Percentiles rank a stretch among this genome's conserved stretches.
Conservation (phyloP, 169 alveolate species). For the Neospora caninum region DNA sequence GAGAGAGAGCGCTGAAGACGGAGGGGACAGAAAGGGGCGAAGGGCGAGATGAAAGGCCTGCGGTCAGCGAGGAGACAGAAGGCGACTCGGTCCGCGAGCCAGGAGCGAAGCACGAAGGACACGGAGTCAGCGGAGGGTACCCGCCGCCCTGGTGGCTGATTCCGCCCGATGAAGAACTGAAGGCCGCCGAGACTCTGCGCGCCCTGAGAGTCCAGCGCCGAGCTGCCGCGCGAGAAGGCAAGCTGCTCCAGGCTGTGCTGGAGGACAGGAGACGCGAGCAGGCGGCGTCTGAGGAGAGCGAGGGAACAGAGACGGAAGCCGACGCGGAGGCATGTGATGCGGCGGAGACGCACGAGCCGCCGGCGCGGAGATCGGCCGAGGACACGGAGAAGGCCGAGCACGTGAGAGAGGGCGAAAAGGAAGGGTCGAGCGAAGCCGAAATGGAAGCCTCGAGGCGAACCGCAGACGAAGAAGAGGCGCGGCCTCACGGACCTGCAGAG, state of each 20-base stretch:
- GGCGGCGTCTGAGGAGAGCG: not conserved
- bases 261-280: not conserved
- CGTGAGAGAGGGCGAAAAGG: not conserved
- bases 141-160: not conserved
- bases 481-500: not conserved
- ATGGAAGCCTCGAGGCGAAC: not conserved
- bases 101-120: not conserved
- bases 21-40: not conserved
- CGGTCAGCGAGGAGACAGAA: no score
- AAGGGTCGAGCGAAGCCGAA: not conserved
- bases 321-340: not conserved
- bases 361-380: not conserved
- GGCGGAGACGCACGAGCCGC: not conserved
- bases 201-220: not conserved
- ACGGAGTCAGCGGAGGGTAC: not conserved
- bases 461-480: no score
- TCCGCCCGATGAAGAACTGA: slow-evolving; percentile 12
- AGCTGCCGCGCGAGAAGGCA: slow-evolving; percentile 10
- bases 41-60: not conserved
- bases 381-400: not conserved
- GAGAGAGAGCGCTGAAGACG: not conserved
- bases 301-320: not conserved
- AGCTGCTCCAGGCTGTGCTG: not conserved
- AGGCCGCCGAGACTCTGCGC: not conserved
- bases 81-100: no score